Conservation (phyloP, 2,329 filamentous ascomycete genomes). For the Plenodomus lindquistii region DNA sequence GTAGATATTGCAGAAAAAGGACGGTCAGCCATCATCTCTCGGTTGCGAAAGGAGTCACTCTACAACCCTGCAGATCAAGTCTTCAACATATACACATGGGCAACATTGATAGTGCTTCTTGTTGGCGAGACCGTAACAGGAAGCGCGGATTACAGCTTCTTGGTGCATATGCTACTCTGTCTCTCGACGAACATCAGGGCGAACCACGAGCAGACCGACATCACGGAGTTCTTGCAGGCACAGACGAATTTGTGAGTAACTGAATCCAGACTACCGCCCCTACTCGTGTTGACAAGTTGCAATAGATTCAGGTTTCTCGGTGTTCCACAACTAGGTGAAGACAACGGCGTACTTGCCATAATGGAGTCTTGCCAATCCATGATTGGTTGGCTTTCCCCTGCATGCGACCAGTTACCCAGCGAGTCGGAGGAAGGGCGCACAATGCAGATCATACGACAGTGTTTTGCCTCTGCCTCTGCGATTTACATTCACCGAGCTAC, state of each 20-base stretch:
- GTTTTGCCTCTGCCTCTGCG: slow-evolving; percentile 15
- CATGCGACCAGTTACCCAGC: slow-evolving; percentile 5
- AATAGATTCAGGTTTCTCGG: slow-evolving; percentile 20
- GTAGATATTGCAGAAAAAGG: slow-evolving; percentile 39
- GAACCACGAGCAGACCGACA: neutral
- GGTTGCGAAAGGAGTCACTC: slow-evolving; percentile 40
- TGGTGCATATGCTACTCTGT: slow-evolving; percentile 45
- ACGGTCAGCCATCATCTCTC: slow-evolving; percentile 43
- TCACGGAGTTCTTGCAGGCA: slow-evolving; percentile 4
- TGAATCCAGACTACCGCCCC: neutral
- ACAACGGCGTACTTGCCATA: slow-evolving; percentile 9
- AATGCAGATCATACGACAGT: slow-evolving; percentile 14
- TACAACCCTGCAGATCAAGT: slow-evolving; percentile 29
- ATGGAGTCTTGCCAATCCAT: slow-evolving; percentile 10
- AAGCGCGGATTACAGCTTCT: slow-evolving; percentile 43
- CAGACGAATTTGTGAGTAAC: slow-evolving; percentile 8
- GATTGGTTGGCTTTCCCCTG: slow-evolving; percentile 14
- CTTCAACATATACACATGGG: slow-evolving; percentile 45
- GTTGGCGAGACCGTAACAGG: slow-evolving; percentile 51
- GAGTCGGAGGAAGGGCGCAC: slow-evolving; percentile 10
- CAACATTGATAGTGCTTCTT: slow-evolving; percentile 45
- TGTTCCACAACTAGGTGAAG: slow-evolving; percentile 19
- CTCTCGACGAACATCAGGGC: slow-evolving; percentile 16
- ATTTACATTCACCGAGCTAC: slow-evolving; percentile 19
- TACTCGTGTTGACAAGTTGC: neutral